Base-by-base conservation (phyloP, 768 basidiomycete genomes). In the Clavaria fumosa region DNA sequence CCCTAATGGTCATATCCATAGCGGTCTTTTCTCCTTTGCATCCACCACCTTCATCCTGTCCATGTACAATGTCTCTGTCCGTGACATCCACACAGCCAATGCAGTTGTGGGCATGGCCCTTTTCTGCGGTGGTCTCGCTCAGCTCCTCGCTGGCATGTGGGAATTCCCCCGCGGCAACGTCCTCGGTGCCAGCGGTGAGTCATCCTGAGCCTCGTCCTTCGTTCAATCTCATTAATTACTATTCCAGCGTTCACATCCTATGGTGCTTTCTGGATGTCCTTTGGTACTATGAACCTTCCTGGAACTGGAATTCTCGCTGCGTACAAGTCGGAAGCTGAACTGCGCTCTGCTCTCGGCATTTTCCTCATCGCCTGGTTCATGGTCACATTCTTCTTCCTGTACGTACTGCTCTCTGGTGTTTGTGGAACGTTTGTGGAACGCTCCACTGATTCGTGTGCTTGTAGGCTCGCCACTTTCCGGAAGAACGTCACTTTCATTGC, bases 81-180 rank as follows among this genome's bases (percentile, higher is more conserved):
- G 72, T 12, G 53, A 58, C 1, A 55, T 81, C 31, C 41, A 54
- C 17, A 54, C 51, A 1, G 67, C 76, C 30, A 79, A 83, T 39
- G 66, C 72, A 21, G 66, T 82, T 37, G 63, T 82, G 31, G 85
- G 82, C 35, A 86, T 91, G 85, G 84, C 85, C 18, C 51, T 84
- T 46, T 81, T 75, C 56, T 72, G 72, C 43, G 89, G 88, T 45
- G 89, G 89, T 42, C 73, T 90, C 22, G 77, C 67, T 9, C 89
- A 91, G 53, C 63, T 91, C 32, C 59, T 90, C 26, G 88, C 86
- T 21, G 89, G 89, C 28, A 85, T 89, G 78, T 88, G 84, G 84
- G 77, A 78, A 55, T 78, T 77, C 58, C 70, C 73, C 11, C 57
- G 67, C 22, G 75, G 75, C 1, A 83, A 85, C 45, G 61, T 59